Percentiles rank a stretch among this genome's conserved stretches.
phyloP scores from a whole-genome alignment of 129 eudicot genomes.

The Helianthus tuberosus region DNA sequence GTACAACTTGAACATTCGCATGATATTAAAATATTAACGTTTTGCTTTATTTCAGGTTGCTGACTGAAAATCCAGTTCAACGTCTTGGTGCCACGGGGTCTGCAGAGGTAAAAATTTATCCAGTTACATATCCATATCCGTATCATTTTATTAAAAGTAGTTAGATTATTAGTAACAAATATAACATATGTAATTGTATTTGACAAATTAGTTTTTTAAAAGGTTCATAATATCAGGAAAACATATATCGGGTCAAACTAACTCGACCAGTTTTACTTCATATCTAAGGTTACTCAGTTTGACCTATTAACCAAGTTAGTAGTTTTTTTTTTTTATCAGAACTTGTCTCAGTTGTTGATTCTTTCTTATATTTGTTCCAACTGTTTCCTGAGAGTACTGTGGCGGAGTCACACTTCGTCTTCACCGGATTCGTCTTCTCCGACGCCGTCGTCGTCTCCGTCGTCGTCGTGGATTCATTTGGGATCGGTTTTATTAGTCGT shows the following conservation, averaged over 20 bases:
- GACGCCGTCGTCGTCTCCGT: constrained; percentile 44
- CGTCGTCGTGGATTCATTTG: constrained; percentile 79
- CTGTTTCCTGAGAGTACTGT: constrained; percentile 47
- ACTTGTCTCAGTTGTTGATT: constrained; percentile 86
- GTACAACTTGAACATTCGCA: not conserved
- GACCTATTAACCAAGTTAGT: not conserved
- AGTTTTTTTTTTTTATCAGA: constrained; percentile 46
- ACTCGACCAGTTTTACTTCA: not conserved
- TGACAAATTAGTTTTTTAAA: not conserved
- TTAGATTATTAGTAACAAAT: not conserved
- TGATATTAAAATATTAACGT: constrained; percentile 4
- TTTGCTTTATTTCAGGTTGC: constrained; percentile 50
- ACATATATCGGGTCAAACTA: not conserved
- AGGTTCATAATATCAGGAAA: not conserved
- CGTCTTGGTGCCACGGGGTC: constrained; percentile 94
- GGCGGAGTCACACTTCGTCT: constrained; percentile 78
- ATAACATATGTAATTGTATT: not conserved
- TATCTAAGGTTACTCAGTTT: not conserved
- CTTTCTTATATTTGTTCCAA: too few species aligned
- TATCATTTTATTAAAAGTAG: not conserved
- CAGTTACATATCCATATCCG: not conserved
- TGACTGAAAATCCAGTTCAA: constrained; percentile 85
- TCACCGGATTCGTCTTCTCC: constrained; percentile 48
- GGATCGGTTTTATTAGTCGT: constrained; percentile 73
- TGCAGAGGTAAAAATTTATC: constrained; percentile 58